These are phyloP conservation scores for Talaromyces amestolkiae DNA, from an alignment of 2,329 filamentous ascomycete genomes.

Conservation along the genomic window DNA sequence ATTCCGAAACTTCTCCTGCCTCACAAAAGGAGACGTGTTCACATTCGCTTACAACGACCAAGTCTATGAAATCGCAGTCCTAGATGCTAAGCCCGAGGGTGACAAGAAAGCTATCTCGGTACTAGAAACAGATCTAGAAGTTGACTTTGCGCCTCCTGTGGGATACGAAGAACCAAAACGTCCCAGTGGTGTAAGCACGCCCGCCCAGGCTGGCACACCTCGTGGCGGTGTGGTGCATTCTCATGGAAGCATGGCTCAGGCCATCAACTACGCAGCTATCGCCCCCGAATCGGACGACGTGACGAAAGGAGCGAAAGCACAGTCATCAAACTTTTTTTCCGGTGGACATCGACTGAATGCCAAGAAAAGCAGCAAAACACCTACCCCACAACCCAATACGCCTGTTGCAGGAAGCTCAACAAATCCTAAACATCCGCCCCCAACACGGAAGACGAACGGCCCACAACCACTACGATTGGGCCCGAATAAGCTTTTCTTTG, in stretches of 20 bases:
- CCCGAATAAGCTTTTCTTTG: conserved; percentile 92
- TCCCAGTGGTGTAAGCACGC: conserved; percentile 80
- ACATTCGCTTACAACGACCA: conserved; percentile 96
- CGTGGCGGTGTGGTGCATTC: conserved; percentile 73
- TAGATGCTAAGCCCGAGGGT: conserved; percentile 85
- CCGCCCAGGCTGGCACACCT: conserved; percentile 59
- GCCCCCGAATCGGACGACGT: conserved; percentile 71
- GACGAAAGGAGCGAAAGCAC: conserved; percentile 60
- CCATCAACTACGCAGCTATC: conserved; percentile 94
- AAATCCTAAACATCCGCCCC: conserved; percentile 45
- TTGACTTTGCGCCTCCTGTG: conserved; percentile 91
- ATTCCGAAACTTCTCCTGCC: conserved; percentile 90
- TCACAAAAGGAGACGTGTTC: conserved; percentile 92
- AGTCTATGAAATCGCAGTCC: conserved; percentile 84
- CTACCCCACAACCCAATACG: conserved; percentile 70
- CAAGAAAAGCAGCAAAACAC: conserved; percentile 76
- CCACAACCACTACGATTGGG: conserved; percentile 81
- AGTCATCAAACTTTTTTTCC: conserved; percentile 73
- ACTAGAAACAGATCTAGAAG: conserved; percentile 92
- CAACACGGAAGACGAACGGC: conserved; percentile 62
- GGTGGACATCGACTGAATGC: conserved; percentile 77
- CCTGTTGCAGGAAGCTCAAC: conserved; percentile 61
- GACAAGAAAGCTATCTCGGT: conserved; percentile 84
- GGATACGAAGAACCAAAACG: conserved; percentile 83
- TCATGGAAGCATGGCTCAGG: conserved; percentile 91